phyloP scores from a whole-genome alignment of 2,329 filamentous ascomycete species.

The Fusarium stilboides region DNA sequence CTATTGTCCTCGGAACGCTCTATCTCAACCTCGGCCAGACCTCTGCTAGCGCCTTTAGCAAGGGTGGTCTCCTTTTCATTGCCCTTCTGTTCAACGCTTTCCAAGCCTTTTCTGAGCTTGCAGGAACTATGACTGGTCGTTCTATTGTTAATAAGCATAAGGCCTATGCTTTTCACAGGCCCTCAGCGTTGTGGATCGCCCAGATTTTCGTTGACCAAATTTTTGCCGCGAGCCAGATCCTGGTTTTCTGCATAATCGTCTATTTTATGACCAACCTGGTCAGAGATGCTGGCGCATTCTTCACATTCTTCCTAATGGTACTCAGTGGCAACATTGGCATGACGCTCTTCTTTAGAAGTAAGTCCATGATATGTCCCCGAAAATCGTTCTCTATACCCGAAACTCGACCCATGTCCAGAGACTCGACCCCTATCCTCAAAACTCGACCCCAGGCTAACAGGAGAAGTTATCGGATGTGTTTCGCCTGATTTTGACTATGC shows the following conservation, averaged over 20 bases:
- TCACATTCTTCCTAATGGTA: conserved; percentile 81
- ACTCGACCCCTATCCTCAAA: too few relatives aligned
- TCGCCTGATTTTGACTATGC: conserved; percentile 89
- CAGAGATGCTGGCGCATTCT: conserved; percentile 81
- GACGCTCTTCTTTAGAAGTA: conserved; percentile 81
- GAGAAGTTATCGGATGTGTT: conserved; percentile 73
- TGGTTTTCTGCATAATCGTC: conserved; percentile 81
- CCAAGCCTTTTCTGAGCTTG: conserved; percentile 85
- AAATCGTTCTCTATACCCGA: too few relatives aligned
- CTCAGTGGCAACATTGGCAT: conserved; percentile 79
- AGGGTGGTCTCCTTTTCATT: conserved; percentile 86
- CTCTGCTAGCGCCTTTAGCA: conserved; percentile 81
- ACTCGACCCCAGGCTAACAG: too few relatives aligned
- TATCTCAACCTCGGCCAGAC: conserved; percentile 79
- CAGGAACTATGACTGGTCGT: conserved; percentile 80
- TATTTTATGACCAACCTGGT: conserved; percentile 84
- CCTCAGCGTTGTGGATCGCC: conserved; percentile 85
- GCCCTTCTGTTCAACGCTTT: conserved; percentile 89
- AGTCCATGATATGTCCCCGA: too few relatives aligned
- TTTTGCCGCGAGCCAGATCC: conserved; percentile 79
- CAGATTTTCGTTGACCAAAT: conserved; percentile 85
- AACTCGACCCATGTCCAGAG: too few relatives aligned
- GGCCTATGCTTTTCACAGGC: conserved; percentile 86
- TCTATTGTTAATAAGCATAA: conserved; percentile 88
- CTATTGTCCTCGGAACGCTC: conserved; percentile 84